phyloP scores from a whole-genome alignment of 305 asterid genomes.

The Fraxinus latifolia region DNA sequence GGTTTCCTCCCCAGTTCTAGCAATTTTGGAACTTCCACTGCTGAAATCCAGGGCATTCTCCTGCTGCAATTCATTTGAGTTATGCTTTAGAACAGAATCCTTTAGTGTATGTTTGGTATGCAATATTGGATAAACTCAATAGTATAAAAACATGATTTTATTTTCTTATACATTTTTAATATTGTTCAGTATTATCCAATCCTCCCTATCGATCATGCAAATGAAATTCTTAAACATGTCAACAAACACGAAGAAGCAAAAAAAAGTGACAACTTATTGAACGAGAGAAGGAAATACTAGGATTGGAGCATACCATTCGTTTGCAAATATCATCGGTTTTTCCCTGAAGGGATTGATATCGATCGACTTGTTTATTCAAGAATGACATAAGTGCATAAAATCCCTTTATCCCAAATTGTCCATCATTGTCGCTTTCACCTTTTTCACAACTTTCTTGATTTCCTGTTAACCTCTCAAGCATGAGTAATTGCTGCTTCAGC shows the following conservation, averaged over 20 bases:
- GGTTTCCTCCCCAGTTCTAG: constrained; percentile 68
- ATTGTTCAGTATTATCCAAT: not conserved
- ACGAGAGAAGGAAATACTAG: not conserved
- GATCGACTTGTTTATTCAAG: constrained; percentile 66
- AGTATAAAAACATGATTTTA: not conserved
- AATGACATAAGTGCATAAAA: constrained; percentile 48
- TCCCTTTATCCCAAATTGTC: constrained; percentile 35
- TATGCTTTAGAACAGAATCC: not conserved
- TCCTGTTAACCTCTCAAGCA: constrained; percentile 82
- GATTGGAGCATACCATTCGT: constrained; percentile 60
- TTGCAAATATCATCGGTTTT: constrained; percentile 77
- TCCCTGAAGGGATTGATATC: constrained; percentile 80
- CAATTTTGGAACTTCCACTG: constrained; percentile 38
- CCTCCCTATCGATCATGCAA: not conserved
- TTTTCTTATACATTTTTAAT: not conserved
- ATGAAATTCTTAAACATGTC: not conserved
- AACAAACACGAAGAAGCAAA: not conserved
- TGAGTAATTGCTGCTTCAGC: constrained; percentile 75
- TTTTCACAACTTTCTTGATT: constrained; percentile 55
- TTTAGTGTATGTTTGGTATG: not conserved
- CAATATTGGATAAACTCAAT: not conserved
- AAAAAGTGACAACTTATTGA: not conserved
- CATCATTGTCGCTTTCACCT: constrained; percentile 33
- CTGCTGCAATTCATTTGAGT: constrained; percentile 45
- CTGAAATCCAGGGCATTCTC: constrained; percentile 47